Evolutionary conservation across 768 basidiomycete genomes (phyloP).

Genomic region (Hysterangium stoloniferum): DNA sequence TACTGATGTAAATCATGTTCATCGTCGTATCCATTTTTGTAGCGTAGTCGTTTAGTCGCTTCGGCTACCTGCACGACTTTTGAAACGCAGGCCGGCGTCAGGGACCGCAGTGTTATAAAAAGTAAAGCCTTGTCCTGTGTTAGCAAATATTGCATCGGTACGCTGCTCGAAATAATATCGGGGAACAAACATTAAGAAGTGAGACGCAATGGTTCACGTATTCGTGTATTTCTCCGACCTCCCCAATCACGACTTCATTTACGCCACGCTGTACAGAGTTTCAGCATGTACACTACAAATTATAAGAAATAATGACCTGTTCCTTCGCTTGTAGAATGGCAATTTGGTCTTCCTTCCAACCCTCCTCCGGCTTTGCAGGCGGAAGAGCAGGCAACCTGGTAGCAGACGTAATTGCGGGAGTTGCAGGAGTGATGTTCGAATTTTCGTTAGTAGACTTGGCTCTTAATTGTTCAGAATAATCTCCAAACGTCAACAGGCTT

Average conservation of each 20-base stretch:
- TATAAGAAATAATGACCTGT: constrained; percentile 2
- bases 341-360: constrained; percentile 59
- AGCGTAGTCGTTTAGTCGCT: constrained; percentile 64
- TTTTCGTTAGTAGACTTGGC: constrained; percentile 26
- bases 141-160: not conserved
- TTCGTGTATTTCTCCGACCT: constrained; percentile 55
- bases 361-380: constrained; percentile 9
- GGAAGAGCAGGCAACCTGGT: constrained; percentile 26
- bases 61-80: constrained; percentile 79
- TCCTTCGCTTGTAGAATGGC: constrained; percentile 50
- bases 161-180: not conserved
- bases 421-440: not conserved
- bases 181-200: constrained; percentile 47
- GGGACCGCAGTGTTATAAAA: constrained; percentile 66
- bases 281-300: not conserved
- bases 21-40: constrained; percentile 41
- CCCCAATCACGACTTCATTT: constrained; percentile 66
- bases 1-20: constrained; percentile 20
- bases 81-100: constrained; percentile 53
- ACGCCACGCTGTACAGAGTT: constrained; percentile 9
- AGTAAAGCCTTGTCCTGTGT: constrained; percentile 71
- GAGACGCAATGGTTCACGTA: constrained; percentile 62
- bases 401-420: constrained; percentile 15
- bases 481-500: constrained; percentile 70
- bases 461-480: constrained; percentile 44